Base-by-base conservation (phyloP, 192 early-diverging fungal genomes). In the Backusella luteola region DNA sequence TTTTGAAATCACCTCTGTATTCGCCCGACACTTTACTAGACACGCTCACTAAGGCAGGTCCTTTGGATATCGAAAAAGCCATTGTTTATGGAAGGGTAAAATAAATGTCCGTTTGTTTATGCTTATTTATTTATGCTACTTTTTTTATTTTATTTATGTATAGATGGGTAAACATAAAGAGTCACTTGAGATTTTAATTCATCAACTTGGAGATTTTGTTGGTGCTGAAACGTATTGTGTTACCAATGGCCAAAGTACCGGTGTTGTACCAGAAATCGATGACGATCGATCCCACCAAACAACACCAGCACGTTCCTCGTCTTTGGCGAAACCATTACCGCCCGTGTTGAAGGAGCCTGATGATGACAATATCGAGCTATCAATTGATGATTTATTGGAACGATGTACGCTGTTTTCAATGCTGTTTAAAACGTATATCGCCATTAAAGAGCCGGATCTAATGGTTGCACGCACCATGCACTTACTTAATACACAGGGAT, bases 221-320 rank as follows among this genome's bases (percentile, higher is more conserved):
- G 89, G 85, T 36, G 87, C 83, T 17, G 89, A 90, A 66, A 79
- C 81, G 32, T 86, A 85, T 67, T 90, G 89, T 70, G 76, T 87
- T 11, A 84, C 84, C 21, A 79, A 77, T 67, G 89, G 89, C 26
- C 56, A 81, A 34, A 79, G 82, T 75, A 77, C 77, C 56, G 73
- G 85, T 6, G 56, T 38, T 21, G 59, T 76, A 11, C 70, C 66
- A 9, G 35, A 71, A 15, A 56, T 34, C 34, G 14, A 21, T 35
- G 69, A 77, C 11, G 26, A 73, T 36, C 11, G 36, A 29, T 23
- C 67, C 23, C 19, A 34, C 1, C 53, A 69, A 12, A 32, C 41
- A 32, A 34, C 42, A 41, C 38, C 26, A 3, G 35, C 73, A 42
- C 35, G 69, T 17, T 53, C 69, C 34, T 73, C 71, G 15, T 49